Percentiles rank a stretch among this genome's conserved stretches.
Evolutionary conservation across 148 eudicot species (phyloP).

Genomic region (Beta vulgaris): DNA sequence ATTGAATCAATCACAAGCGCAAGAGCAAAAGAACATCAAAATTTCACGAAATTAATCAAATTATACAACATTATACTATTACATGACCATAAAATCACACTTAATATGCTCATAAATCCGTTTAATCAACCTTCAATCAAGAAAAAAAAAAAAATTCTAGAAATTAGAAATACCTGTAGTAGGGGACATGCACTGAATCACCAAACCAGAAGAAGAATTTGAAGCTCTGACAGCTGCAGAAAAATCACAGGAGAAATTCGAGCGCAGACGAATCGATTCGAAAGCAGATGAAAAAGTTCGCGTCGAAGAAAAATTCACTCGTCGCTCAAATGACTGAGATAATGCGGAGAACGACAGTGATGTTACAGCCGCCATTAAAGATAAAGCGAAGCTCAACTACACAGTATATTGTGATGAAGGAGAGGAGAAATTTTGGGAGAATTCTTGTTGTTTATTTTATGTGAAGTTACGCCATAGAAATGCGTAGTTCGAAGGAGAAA

Average conservation of each 20-base stretch:
- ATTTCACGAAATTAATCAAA: neutral
- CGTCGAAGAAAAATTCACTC: constrained; percentile 29
- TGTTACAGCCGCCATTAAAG: constrained; percentile 55
- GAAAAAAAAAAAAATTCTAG: neutral
- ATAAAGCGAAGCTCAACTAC: neutral
- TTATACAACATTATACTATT: no score
- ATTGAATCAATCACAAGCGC: no score
- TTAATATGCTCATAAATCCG: neutral
- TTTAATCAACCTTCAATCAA: no score
- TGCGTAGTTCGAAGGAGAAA: no score
- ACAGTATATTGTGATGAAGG: neutral
- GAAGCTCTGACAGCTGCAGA: constrained; percentile 31
- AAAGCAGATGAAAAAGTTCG: constrained; percentile 32
- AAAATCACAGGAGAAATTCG: constrained; percentile 17
- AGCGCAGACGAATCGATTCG: constrained; percentile 32
- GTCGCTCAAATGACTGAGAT: constrained; percentile 44
- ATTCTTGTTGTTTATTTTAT: neutral
- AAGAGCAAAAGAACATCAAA: neutral
- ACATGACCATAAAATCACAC: no score
- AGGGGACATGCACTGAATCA: constrained; percentile 51
- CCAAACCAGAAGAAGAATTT: constrained; percentile 32
- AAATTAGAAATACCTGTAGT: constrained; percentile 9
- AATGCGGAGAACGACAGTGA: constrained; percentile 51
- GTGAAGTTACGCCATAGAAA: neutral
- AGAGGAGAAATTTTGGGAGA: neutral